Base-by-base conservation (phyloP, 1,284 basidiomycete species). In the Trichosporon coremiiforme region DNA sequence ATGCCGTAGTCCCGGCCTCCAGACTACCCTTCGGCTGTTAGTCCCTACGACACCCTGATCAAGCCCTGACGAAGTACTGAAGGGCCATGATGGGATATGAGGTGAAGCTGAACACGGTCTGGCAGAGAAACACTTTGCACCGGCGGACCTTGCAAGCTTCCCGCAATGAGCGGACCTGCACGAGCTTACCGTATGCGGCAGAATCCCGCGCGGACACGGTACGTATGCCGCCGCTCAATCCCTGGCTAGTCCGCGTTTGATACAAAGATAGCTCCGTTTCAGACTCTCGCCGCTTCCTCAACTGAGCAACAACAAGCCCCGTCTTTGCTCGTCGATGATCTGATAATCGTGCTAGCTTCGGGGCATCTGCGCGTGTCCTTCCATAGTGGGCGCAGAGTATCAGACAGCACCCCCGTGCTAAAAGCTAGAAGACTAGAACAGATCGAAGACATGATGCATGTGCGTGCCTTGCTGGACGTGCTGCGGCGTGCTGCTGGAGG, bases 221-320 rank as follows among this genome's bases (percentile, higher is more conserved):
- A 53, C 45, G 45, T n/a, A n/a, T n/a, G n/a, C 45, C 45, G 9
- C 47, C 47, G 2, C 47, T 22, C 12, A 12, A 7, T 38, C 8
- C 36, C 36, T 12, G 5, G 36, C 36, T 38, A 10, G 36, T 10
- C 36, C 36, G 36, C 36, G 10, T 7, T 15, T 22, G 47, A 53
- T 12, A 20, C 47, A 38, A 53, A 53, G 47, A 53, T 53, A 53
- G 47, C 47, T n/a, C 20, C 47, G 47, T 53, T 53, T 53, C 47
- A 53, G 20, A 7, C 17, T 4, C 8, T 17, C 20, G 20, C n/a
- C 17, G 47, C 12, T 38, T 3, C 33, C 33, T 33, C 33, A 33
- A 33, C 33, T 38, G 36, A 38, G 10, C 36, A 38, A 38, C 12
- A 38, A 6, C 10, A 38, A n/a, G n/a, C n/a, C n/a, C n/a, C 10